Evolutionary conservation across 768 basidiomycete genomes (phyloP), one percentile per base, ranked within the genome.

Genomic region (Boletus reticuloceps): DNA sequence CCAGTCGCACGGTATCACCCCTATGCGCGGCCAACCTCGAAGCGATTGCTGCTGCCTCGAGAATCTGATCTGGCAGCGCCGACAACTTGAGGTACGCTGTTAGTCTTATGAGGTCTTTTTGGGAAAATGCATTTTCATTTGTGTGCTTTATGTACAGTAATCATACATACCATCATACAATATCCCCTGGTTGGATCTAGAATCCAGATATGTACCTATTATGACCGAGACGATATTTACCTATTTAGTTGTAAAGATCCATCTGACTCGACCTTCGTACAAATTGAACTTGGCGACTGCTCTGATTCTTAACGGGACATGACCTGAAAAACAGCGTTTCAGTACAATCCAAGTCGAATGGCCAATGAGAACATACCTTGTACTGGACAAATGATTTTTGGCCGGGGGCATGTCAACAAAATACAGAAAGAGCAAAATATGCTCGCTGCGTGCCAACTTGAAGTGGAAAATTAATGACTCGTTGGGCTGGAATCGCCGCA

Each of bases 11-110:
- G 63, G 16, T 20, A 55, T 27, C 61, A 58, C 50, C 69, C 69
- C 16, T 64, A 69, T 34, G 36, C 43, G 7, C 60, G 67, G 25
- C 46, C 54, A 12, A 14, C 22, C 0, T 54, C 67, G 7, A 61
- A 22, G 46, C 56, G 53, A n/a, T 20, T 67, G 40, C 6, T 64
- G 12, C 43, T 70, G 10, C 60, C 68, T 19, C 53, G 29, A 31
- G 64, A 64, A 53, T 47, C 39, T 10, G 41, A 55, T 40, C 22
- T 20, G 8, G 14, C 8, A 10, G 32, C 8, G 20, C 20, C 2
- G 31, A 19, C 25, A 14, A 19, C 27, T 32, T 37, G 53, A 56
- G 19, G 53, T 20, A 36, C n/a, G 27, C 25, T 5, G 14, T 17
- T 20, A 12, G 10, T 42, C 22, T 43, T 29, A 50, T 29, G 10